Percentiles rank a stretch among this genome's conserved stretches.
Conservation (phyloP, 495 filamentous ascomycete genomes). For the Xylaria palmicola region DNA sequence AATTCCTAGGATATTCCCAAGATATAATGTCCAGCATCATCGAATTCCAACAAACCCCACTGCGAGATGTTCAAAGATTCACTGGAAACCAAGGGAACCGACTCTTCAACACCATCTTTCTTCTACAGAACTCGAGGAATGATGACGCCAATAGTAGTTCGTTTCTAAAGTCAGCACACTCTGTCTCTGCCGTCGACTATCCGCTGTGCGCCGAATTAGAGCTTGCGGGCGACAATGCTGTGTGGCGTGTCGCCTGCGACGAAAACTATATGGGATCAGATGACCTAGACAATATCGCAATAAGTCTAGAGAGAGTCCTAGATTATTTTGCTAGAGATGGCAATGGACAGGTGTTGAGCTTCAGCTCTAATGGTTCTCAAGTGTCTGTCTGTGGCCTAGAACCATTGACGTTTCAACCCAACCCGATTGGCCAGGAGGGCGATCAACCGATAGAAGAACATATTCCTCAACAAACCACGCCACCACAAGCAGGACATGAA, state of each 20-base stretch:
- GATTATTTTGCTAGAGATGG: slow-evolving; percentile 46
- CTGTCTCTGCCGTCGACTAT: slow-evolving; percentile 67
- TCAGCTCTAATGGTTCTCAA: slow-evolving; percentile 33
- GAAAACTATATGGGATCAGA: slow-evolving; percentile 45
- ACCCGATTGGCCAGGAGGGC: neutral
- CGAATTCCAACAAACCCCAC: slow-evolving; percentile 63
- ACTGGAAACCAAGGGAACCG: slow-evolving; percentile 26
- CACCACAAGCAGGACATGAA: neutral
- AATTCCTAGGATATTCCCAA: slow-evolving; percentile 67
- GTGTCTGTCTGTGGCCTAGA: slow-evolving; percentile 56
- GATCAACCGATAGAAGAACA: neutral
- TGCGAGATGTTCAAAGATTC: slow-evolving; percentile 58
- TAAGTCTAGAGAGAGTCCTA: slow-evolving; percentile 55
- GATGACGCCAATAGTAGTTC: slow-evolving; percentile 8
- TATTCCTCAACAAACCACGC: neutral
- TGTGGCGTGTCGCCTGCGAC: slow-evolving; percentile 72
- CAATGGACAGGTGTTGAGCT: slow-evolving; percentile 50
- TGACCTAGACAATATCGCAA: slow-evolving; percentile 48
- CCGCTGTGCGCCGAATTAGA: slow-evolving; percentile 82
- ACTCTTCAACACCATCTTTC: slow-evolving; percentile 70
- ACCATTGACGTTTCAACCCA: slow-evolving; percentile 27
- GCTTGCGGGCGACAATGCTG: slow-evolving; percentile 46
- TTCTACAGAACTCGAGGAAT: slow-evolving; percentile 53
- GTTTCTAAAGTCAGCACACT: slow-evolving; percentile 58
- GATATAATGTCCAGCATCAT: slow-evolving; percentile 52